These are phyloP conservation scores for Mucor lusitanicus DNA, from an alignment of 371 early-diverging fungal genomes.

Conservation along the genomic window DNA sequence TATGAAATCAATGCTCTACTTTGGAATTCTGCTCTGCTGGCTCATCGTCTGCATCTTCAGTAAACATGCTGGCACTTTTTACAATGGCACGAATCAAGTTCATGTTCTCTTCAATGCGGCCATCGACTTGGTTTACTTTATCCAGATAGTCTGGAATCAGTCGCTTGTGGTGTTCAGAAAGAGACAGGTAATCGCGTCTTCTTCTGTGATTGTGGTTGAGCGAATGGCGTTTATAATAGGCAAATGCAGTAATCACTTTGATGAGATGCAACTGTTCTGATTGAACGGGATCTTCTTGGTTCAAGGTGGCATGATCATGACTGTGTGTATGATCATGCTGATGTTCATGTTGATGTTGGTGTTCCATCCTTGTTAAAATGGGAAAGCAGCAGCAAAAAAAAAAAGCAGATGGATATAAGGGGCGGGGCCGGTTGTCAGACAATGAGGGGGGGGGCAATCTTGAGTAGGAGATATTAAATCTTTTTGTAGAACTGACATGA, in stretches of 20 bases:
- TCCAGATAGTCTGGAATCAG: constrained; percentile 55
- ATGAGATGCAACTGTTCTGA: constrained; percentile 49
- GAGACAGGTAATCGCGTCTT: constrained; percentile 63
- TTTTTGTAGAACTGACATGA: neutral
- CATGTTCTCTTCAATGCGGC: constrained; percentile 46
- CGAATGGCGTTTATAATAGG: constrained; percentile 69
- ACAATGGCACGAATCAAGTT: constrained; percentile 50
- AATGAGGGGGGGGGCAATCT: neutral
- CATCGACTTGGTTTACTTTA: constrained; percentile 56
- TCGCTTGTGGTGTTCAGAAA: constrained; percentile 68
- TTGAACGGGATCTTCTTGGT: constrained; percentile 13
- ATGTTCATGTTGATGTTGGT: neutral
- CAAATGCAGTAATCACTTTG: constrained; percentile 72
- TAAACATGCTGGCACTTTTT: constrained; percentile 37
- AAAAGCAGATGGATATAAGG: neutral
- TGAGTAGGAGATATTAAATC: too few species aligned
- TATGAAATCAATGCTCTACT: neutral
- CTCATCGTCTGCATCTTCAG: neutral
- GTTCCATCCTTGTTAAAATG: neutral
- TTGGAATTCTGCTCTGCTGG: constrained; percentile 6
- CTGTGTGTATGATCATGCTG: constrained; percentile 1
- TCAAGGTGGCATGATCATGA: neutral
- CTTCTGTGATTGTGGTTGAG: constrained; percentile 72
- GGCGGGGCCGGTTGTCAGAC: neutral
- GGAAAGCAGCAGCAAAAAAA: neutral